Percentiles rank a stretch among this genome's conserved stretches.
These are phyloP conservation scores for Mimosa bimucronata DNA, from an alignment of 306 rosid genomes.

Conservation along the genomic window DNA sequence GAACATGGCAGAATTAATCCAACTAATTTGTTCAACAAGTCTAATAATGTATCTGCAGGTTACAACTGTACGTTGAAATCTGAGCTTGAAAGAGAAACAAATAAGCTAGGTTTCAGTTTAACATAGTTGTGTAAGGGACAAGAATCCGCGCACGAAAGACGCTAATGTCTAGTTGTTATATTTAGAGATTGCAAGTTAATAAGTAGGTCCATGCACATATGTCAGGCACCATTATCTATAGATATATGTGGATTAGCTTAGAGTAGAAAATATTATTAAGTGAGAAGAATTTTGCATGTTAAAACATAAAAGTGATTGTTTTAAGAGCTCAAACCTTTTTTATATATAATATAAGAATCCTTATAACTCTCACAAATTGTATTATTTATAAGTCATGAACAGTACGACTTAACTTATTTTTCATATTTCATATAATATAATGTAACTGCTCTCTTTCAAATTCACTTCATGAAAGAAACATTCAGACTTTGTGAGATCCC, in stretches of 20 bases:
- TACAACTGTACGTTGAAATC: neutral
- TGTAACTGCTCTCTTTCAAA: neutral
- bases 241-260: too few relatives aligned
- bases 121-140: conserved; percentile 15
- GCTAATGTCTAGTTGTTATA: conserved; percentile 8
- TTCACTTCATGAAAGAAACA: neutral
- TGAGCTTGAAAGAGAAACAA: neutral
- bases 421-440: neutral
- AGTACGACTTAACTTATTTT: neutral
- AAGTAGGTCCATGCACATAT: neutral
- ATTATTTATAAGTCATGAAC: neutral
- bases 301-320: too few relatives aligned
- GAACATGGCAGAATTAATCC: neutral
- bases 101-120: conserved; percentile 1
- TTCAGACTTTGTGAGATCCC: neutral
- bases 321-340: too few relatives aligned
- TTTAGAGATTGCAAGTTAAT: neutral
- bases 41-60: neutral
- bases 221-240: neutral
- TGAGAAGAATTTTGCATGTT: too few relatives aligned
- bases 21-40: neutral
- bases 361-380: neutral
- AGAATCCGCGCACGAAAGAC: conserved; percentile 27
- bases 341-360: too few relatives aligned
- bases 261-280: too few relatives aligned